Evolutionary conservation across 2,329 filamentous ascomycete species (phyloP).

Genomic region (Ophiostoma sp.): DNA sequence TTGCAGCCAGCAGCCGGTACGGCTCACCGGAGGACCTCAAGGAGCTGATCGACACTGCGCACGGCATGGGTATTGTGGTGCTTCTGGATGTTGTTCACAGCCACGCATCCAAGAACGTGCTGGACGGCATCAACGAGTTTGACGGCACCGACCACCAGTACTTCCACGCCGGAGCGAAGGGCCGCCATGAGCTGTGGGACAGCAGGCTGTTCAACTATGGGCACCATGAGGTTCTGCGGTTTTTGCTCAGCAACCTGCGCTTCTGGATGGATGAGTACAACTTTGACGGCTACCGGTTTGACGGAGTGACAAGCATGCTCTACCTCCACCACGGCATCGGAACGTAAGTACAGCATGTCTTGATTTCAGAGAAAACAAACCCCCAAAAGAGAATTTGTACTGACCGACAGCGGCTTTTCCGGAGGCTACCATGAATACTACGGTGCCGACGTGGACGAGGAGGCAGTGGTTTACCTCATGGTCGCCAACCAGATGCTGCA

Average conservation of each 20-base stretch:
- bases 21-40: constrained; percentile 91
- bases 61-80: constrained; percentile 83
- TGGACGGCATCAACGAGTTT: constrained; percentile 93
- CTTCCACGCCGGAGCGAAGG: constrained; percentile 82
- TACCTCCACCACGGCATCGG: constrained; percentile 95
- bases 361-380: no score
- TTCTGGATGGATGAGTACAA: constrained; percentile 99
- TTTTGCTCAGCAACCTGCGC: constrained; percentile 86
- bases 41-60: constrained; percentile 91
- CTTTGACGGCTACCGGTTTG: constrained; percentile 96
- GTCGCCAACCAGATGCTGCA: constrained; percentile 95
- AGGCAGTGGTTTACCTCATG: constrained; percentile 92
- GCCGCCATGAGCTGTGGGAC: constrained; percentile 90
- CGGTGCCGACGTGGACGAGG: constrained; percentile 80
- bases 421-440: constrained; percentile 99
- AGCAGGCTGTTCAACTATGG: constrained; percentile 97
- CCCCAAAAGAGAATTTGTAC: neutral
- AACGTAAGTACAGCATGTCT: constrained; percentile 56
- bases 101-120: constrained; percentile 94
- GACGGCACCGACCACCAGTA: constrained; percentile 93
- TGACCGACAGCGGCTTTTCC: constrained; percentile 71
- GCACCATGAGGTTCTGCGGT: constrained; percentile 88
- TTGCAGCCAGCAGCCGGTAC: constrained; percentile 92
- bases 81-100: constrained; percentile 95
- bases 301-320: constrained; percentile 97